These are phyloP conservation scores for Trypethelium eluteriae DNA, from an alignment of 495 filamentous ascomycete genomes.

Conservation along the genomic window DNA sequence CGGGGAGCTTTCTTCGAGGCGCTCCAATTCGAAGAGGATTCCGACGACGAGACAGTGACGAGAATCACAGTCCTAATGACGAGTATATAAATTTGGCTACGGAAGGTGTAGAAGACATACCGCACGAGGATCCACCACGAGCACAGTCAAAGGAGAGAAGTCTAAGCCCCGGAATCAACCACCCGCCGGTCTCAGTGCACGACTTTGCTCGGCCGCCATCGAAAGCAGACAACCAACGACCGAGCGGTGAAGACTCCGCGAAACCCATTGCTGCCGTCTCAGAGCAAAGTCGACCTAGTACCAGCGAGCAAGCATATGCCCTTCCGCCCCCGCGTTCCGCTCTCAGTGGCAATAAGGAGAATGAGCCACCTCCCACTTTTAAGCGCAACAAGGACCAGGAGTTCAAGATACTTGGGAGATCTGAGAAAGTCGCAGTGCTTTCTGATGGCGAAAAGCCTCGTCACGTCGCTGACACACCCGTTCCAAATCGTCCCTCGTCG, in stretches of 20 bases:
- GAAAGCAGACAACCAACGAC: constrained; percentile 1
- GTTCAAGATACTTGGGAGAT: constrained; percentile 50
- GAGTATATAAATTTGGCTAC: constrained; percentile 14
- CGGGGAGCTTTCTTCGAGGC: constrained; percentile 24
- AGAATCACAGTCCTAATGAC: constrained; percentile 25
- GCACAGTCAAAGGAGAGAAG: constrained; percentile 21
- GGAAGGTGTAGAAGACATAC: constrained; percentile 12
- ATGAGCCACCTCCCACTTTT: constrained; percentile 69
- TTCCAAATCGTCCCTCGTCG: constrained; percentile 13
- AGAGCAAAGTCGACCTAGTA: neutral
- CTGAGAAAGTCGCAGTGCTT: constrained; percentile 44
- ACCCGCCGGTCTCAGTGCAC: constrained; percentile 25
- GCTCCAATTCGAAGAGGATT: constrained; percentile 26
- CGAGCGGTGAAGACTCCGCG: neutral
- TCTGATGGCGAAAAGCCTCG: constrained; percentile 24
- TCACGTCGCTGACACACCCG: constrained; percentile 22
- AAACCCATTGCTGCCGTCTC: neutral
- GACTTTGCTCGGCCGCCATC: constrained; percentile 22
- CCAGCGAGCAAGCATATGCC: constrained; percentile 12
- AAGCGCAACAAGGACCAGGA: constrained; percentile 57
- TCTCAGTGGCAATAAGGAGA: constrained; percentile 59
- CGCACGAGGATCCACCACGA: constrained; percentile 14
- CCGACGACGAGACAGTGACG: constrained; percentile 26
- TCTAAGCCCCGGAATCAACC: constrained; percentile 15
- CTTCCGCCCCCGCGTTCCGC: constrained; percentile 15